phyloP scores from a whole-genome alignment of 192 early-diverging fungal species.

The Mortierella hygrophila region DNA sequence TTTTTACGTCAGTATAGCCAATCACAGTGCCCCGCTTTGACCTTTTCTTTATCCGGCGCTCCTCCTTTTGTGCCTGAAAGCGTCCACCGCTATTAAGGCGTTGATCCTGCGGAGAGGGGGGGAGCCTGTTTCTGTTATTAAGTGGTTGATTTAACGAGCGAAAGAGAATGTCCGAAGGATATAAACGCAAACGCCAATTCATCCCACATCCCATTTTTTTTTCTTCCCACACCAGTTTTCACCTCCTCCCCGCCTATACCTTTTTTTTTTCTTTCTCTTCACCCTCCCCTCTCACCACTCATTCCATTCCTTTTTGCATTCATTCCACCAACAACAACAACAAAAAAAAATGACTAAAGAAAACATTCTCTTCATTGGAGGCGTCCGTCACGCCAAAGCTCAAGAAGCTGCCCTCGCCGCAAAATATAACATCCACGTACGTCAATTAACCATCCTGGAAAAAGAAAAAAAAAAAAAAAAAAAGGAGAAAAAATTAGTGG shows the following conservation, averaged over 20 bases:
- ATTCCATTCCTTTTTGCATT: neutral
- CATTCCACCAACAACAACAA: neutral
- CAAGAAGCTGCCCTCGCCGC: constrained; percentile 29
- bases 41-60: neutral
- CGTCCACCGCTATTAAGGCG: too few relatives aligned
- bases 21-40: neutral
- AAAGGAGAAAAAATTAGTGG: too few relatives aligned
- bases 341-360: constrained; percentile 37
- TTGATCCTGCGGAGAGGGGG: too few relatives aligned
- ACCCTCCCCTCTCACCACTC: neutral
- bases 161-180: neutral
- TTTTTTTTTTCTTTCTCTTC: neutral
- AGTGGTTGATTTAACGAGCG: neutral
- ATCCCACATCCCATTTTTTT: neutral
- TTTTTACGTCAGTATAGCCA: neutral
- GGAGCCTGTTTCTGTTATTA: neutral
- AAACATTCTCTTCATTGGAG: constrained; percentile 45
- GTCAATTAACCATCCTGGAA: neutral
- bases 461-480: neutral
- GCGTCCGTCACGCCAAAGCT: constrained; percentile 38
- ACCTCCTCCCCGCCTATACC: neutral
- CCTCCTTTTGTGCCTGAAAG: neutral
- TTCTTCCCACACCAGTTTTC: neutral
- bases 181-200: neutral
- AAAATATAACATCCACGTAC: constrained; percentile 51